Percentiles rank a stretch among this genome's conserved stretches.
Conservation (phyloP, 2,329 filamentous ascomycete species). For the Geosmithia putterillii region DNA sequence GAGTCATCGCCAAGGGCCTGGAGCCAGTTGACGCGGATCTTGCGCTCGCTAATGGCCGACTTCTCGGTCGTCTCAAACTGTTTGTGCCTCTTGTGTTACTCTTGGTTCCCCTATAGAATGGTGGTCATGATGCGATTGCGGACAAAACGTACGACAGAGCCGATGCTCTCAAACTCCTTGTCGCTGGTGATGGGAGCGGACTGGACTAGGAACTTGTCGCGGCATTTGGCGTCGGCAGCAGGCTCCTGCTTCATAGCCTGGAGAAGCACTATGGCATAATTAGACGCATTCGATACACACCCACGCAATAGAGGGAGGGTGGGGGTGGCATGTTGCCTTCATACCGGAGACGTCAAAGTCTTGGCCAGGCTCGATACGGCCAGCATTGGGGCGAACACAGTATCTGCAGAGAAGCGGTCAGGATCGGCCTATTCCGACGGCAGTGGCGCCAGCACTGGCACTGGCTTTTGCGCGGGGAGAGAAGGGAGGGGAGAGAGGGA, state of each 20-base stretch:
- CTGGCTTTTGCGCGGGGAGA: conserved; percentile 3
- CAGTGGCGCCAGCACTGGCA: not conserved
- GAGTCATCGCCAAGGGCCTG: conserved; percentile 38
- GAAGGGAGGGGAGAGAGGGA: conserved; percentile 4
- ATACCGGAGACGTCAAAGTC: conserved; percentile 87
- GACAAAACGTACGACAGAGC: conserved; percentile 56
- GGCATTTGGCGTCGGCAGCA: conserved; percentile 73
- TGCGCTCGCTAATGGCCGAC: conserved; percentile 73
- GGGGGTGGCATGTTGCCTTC: conserved; percentile 13
- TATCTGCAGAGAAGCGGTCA: conserved; percentile 48
- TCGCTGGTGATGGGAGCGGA: conserved; percentile 74
- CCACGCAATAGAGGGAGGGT: not conserved
- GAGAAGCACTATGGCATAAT: conserved; percentile 56
- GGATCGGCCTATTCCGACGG: not conserved
- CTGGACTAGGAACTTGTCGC: conserved; percentile 96
- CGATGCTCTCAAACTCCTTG: conserved; percentile 71
- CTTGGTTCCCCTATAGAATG: conserved; percentile 2
- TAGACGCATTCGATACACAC: not conserved
- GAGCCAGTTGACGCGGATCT: conserved; percentile 87
- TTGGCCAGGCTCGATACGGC: conserved; percentile 81
- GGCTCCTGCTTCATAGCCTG: conserved; percentile 98
- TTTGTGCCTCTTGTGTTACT: conserved; percentile 1
- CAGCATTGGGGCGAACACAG: conserved; percentile 93
- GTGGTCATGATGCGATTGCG: not conserved
- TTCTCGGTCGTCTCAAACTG: conserved; percentile 77